Percentiles rank a stretch among this genome's conserved stretches.
phyloP scores from a whole-genome alignment of 352 stramenopile species.

The Globisporangium radiosum region DNA sequence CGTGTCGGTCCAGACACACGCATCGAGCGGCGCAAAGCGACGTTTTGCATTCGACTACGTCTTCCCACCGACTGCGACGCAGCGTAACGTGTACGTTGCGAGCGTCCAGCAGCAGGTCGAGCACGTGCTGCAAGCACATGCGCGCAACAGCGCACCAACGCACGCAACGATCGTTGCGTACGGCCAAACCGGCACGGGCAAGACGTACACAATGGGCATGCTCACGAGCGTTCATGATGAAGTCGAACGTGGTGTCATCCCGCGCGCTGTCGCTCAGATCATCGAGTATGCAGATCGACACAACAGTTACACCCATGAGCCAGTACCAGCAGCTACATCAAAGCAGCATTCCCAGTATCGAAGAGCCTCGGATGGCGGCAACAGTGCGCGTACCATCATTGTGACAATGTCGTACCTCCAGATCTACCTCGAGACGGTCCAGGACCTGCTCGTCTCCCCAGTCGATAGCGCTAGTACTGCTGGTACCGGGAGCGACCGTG shows the following conservation, averaged over 20 bases:
- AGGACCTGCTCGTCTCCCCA: constrained; percentile 43
- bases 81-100: constrained; percentile 42
- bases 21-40: constrained; percentile 16
- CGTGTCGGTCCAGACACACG: constrained; percentile 19
- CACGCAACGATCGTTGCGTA: constrained; percentile 60
- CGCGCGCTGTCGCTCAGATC: constrained; percentile 50
- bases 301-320: constrained; percentile 9
- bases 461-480: background rate
- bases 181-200: constrained; percentile 67
- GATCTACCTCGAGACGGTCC: constrained; percentile 72
- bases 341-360: too few relatives aligned
- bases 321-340: too few relatives aligned
- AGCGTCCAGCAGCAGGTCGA: constrained; percentile 32
- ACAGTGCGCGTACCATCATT: constrained; percentile 3
- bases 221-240: constrained; percentile 27
- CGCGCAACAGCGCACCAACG: constrained; percentile 8
- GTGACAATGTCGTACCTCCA: constrained; percentile 58
- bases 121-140: constrained; percentile 29
- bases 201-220: constrained; percentile 79
- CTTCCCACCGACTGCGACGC: constrained; percentile 41
- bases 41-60: constrained; percentile 66
- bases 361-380: too few relatives aligned
- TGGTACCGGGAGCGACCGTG: background rate
- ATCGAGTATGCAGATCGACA: constrained; percentile 22
- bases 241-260: constrained; percentile 45